Conservation (phyloP, 176 grass and related monocot species). For the Tillandsia leiboldiana region DNA sequence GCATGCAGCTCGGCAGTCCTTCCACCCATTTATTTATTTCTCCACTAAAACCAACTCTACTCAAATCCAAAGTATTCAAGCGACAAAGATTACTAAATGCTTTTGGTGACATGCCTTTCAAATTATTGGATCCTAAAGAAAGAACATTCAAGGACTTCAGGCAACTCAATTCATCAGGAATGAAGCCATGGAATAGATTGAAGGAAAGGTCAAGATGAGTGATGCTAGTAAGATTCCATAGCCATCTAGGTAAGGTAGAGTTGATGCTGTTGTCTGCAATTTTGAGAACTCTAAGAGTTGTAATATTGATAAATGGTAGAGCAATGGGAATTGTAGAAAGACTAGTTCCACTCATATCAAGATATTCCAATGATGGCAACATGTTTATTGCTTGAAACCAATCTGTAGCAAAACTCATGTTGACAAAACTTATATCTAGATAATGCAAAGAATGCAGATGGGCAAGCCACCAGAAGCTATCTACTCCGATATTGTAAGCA, state of each 20-base stretch:
- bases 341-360: accelerated
- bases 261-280: too few species aligned
- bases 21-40: background rate
- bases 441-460: conserved; percentile 8
- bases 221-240: background rate
- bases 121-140: background rate
- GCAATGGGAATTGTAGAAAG: too few species aligned
- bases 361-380: conserved; percentile 9
- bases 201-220: background rate
- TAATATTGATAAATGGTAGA: too few species aligned
- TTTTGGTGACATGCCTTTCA: conserved; percentile 2
- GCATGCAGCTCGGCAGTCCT: conserved; percentile 10
- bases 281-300: too few species aligned
- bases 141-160: conserved; percentile 11
- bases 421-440: background rate
- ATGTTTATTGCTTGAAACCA: conserved; percentile 1
- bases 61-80: conserved; percentile 7
- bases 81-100: background rate
- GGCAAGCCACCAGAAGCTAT: conserved; percentile 1
- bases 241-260: background rate
- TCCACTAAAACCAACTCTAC: background rate
- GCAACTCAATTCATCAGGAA: conserved; percentile 2
- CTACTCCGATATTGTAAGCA: background rate
- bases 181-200: background rate
- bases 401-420: background rate